Evolutionary conservation across 1,284 basidiomycete genomes (phyloP).

Genomic region (Ganoderma lingzhi): DNA sequence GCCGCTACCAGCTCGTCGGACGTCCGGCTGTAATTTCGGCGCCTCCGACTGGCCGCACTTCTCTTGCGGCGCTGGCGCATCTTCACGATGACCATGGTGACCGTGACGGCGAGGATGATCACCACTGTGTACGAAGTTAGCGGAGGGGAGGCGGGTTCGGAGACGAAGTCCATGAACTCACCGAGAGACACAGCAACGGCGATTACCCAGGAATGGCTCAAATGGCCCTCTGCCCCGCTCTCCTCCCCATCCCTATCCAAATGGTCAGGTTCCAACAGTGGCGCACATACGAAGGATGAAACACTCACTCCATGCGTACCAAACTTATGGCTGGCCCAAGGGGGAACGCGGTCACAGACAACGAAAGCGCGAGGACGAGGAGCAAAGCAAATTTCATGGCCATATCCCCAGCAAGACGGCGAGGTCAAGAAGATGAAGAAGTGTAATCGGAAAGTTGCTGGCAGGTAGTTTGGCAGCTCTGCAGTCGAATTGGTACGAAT

Average conservation of each 20-base stretch:
- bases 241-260: conserved; percentile 4
- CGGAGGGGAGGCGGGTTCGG: neutral
- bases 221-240: conserved; percentile 23
- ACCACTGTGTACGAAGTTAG: conserved; percentile 13
- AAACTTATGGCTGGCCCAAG: neutral
- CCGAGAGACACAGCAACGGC: conserved; percentile 24
- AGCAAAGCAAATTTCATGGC: neutral
- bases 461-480: neutral
- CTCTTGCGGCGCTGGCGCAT: conserved; percentile 24
- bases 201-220: conserved; percentile 27
- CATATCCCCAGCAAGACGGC: neutral
- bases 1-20: conserved; percentile 9
- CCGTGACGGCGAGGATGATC: conserved; percentile 20
- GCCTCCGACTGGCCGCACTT: neutral
- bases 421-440: neutral
- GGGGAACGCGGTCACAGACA: neutral
- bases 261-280: neutral
- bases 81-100: conserved; percentile 23
- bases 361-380: neutral
- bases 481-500: neutral
- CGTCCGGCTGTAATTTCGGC: conserved; percentile 9
- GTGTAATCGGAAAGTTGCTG: neutral
- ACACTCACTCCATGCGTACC: neutral
- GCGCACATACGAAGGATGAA: neutral
- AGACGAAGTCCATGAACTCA: conserved; percentile 5